A percentile compares a stretch with the other conserved stretches of the same genome.
Evolutionary conservation across 352 stramenopile species (phyloP).

Genomic region (Globisporangium paddicum): DNA sequence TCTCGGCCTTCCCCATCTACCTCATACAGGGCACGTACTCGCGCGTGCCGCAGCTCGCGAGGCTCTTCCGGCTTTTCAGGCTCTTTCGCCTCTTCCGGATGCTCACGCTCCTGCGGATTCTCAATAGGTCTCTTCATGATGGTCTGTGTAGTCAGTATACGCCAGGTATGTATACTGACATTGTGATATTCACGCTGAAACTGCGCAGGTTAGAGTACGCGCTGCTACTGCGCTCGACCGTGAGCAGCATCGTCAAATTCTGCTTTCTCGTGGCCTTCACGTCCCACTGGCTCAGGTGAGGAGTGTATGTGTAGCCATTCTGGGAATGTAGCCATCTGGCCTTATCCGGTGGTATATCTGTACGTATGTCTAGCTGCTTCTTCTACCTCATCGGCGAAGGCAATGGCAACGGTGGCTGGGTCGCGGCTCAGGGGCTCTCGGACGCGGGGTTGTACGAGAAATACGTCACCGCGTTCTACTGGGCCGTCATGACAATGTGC

Average conservation of each 20-base stretch:
- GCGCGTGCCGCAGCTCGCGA: conserved; percentile 52
- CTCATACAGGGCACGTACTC: conserved; percentile 56
- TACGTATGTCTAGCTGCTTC: conserved; percentile 27
- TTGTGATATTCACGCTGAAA: not conserved
- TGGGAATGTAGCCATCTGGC: not conserved
- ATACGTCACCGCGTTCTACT: conserved; percentile 67
- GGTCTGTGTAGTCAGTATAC: not conserved
- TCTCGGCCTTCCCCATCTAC: conserved; percentile 75
- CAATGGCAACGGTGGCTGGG: conserved; percentile 34
- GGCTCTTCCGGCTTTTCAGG: conserved; percentile 55
- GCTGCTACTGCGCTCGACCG: conserved; percentile 66
- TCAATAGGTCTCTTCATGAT: conserved; percentile 26
- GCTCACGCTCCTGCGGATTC: conserved; percentile 54
- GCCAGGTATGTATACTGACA: not conserved
- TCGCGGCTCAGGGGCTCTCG: conserved; percentile 31
- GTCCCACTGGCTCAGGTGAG: conserved; percentile 55
- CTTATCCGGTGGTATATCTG: not conserved
- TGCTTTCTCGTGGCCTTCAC: conserved; percentile 64
- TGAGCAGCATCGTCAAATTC: conserved; percentile 63
- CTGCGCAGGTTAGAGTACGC: conserved; percentile 25
- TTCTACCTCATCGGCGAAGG: conserved; percentile 47
- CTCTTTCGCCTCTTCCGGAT: conserved; percentile 66
- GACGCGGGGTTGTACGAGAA: conserved; percentile 17
- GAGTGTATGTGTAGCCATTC: not conserved
- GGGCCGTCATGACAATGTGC: conserved; percentile 68